A percentile compares a stretch with the other conserved stretches of the same genome.
Conservation (phyloP, 1,284 basidiomycete genomes). For the Omphalotus olearius region DNA sequence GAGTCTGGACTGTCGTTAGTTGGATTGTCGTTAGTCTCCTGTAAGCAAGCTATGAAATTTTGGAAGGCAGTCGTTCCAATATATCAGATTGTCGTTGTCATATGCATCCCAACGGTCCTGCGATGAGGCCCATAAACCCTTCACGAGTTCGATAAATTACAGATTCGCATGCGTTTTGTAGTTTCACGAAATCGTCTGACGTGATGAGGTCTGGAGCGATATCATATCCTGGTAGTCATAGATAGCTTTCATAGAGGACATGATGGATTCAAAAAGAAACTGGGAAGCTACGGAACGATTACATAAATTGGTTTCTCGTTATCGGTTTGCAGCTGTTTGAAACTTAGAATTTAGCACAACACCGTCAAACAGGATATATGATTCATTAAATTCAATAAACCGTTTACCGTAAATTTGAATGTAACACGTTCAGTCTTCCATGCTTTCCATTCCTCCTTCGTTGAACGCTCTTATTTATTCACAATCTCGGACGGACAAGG, state of each 20-base stretch:
- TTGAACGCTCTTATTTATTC: background rate
- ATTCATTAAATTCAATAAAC: too few species aligned
- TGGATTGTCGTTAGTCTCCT: too few species aligned
- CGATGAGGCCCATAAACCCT: conserved; percentile 66
- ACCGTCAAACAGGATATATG: background rate
- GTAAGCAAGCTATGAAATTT: too few species aligned
- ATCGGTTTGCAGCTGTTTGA: background rate
- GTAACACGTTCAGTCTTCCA: background rate
- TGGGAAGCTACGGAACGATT: background rate
- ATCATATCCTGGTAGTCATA: conserved; percentile 70
- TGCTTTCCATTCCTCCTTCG: conserved; percentile 3
- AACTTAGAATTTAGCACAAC: background rate
- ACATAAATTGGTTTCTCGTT: background rate
- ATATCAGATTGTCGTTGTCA: conserved; percentile 44
- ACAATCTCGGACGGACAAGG: background rate
- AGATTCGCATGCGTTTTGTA: conserved; percentile 51
- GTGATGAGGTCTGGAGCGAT: conserved; percentile 62
- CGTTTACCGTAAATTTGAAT: too few species aligned
- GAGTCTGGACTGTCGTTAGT: conserved; percentile 57
- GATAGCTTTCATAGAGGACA: conserved; percentile 23
- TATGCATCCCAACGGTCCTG: conserved; percentile 74
- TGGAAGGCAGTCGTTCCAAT: too few species aligned
- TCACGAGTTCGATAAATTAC: conserved; percentile 53
- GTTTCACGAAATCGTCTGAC: conserved; percentile 31
- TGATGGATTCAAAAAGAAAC: conserved; percentile 5